Evolutionary conservation across 2,329 filamentous ascomycete genomes (phyloP), one percentile per base, ranked within the genome.

Genomic region (Didymella segeticola): DNA sequence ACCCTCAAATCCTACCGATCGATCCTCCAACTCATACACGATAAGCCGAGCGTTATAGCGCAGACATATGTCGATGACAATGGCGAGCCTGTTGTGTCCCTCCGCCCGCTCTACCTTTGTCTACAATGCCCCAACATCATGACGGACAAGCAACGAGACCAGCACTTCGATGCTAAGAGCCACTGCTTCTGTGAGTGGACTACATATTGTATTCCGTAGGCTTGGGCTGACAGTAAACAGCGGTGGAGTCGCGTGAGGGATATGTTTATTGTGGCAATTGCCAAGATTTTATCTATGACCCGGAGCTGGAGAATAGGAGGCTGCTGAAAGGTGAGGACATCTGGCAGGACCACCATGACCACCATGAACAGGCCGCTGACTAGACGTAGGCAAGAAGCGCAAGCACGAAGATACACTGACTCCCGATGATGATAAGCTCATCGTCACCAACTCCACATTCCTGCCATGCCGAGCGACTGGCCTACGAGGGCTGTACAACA

Each of bases 401-500:
- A 92, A 91, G 69, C 84, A 86, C 58, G 87, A 90, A 64, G 89
- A 92, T 85, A 88, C 67, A 53, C 78, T 69, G 12, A 73, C 66
- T 43, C 62, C 72, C 52, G 89, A 93, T 54, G 89, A 93, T 59
- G 86, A 91, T 52, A 82, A 86, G 49, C 92, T 90, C 65, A 88
- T 96, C 60, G 83, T 86, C 33, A 82, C 82, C 56, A 96, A 97
- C 70, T 93, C 92, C 11, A 88, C 84, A 23, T 84, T 87, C 52
- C 88, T 90, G 6, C 89, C 91, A 11, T 97, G 93, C 71, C 87
- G 90, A 51, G 92, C 91, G 15, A 92, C 89, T 62, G 93, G 95
- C 9, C 85, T 97, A 31, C 87, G 95, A 29, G 93, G 93, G 26
- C 89, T 99, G 56, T 97, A 96, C 76, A 99, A 98, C 70, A 93